Conservation (phyloP, 257 asterid genomes). For the Oldenlandia corymbosa region DNA sequence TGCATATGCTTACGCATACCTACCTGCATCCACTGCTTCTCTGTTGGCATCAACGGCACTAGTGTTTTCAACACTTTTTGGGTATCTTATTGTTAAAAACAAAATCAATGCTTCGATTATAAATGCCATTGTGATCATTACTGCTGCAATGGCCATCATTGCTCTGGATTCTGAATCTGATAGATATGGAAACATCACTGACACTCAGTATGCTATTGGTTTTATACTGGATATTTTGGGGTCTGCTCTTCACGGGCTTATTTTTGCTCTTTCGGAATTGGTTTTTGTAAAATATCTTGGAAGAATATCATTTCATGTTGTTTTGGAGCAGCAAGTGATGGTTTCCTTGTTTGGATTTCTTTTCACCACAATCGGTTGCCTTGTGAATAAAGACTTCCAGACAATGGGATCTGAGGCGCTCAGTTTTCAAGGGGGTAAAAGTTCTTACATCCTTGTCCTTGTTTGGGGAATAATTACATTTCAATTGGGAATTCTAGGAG, state of each 20-base stretch:
- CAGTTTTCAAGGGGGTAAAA: conserved; percentile 51
- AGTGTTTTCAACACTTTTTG: conserved; percentile 69
- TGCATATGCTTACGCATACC: conserved; percentile 83
- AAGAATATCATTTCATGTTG: conserved; percentile 74
- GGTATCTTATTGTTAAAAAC: conserved; percentile 69
- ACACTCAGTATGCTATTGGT: conserved; percentile 55
- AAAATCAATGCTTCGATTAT: conserved; percentile 60
- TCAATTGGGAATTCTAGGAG: conserved; percentile 83
- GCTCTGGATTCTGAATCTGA: conserved; percentile 81
- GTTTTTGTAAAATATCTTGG: conserved; percentile 58
- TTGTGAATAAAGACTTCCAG: conserved; percentile 47
- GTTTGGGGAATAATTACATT: conserved; percentile 70
- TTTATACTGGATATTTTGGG: conserved; percentile 76
- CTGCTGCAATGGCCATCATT: conserved; percentile 76
- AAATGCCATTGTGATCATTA: conserved; percentile 59
- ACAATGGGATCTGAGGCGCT: conserved; percentile 60
- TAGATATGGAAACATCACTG: conserved; percentile 40
- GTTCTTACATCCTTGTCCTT: conserved; percentile 52
- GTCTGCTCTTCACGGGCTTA: conserved; percentile 74
- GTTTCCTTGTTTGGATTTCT: conserved; percentile 68
- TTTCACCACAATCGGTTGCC: conserved; percentile 68
- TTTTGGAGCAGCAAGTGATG: conserved; percentile 88
- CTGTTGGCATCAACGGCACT: conserved; percentile 69
- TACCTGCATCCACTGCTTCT: conserved; percentile 93
- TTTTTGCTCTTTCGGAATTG: conserved; percentile 80